Evolutionary conservation across 2,329 filamentous ascomycete genomes (phyloP).

Genomic region (Neopestalotiopsis sp.): DNA sequence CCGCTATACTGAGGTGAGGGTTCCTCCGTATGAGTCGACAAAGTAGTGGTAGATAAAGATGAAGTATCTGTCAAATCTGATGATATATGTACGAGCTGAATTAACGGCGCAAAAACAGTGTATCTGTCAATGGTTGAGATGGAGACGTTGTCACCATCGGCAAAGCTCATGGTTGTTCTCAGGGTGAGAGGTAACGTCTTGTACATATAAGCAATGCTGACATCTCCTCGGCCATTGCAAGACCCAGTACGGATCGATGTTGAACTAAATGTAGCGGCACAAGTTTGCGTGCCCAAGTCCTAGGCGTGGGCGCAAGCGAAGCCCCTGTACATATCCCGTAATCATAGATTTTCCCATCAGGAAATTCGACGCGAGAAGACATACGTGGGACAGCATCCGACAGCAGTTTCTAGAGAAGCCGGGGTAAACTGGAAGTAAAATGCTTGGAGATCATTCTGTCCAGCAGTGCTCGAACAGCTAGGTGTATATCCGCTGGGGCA

Average conservation of each 20-base stretch:
- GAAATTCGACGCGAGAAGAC: background rate
- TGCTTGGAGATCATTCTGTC: background rate
- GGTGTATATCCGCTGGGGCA: background rate
- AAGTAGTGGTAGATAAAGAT: background rate
- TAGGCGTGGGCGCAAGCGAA: background rate
- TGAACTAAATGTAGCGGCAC: background rate
- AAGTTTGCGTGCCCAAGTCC: background rate
- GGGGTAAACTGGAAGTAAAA: background rate
- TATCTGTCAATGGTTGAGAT: background rate
- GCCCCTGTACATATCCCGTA: background rate
- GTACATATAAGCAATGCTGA: background rate
- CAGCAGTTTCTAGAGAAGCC: background rate
- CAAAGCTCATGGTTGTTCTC: background rate
- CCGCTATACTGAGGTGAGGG: background rate
- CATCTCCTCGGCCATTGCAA: background rate
- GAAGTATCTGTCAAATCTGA: background rate
- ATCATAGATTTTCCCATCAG: background rate
- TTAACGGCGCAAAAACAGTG: background rate
- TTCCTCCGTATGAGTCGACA: background rate
- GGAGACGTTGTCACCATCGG: background rate
- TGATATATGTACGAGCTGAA: background rate
- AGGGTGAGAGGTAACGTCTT: background rate
- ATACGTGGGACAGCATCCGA: background rate
- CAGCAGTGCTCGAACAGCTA: background rate
- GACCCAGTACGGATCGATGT: background rate